A percentile compares a stretch with the other conserved stretches of the same genome.
Evolutionary conservation across 139 green algal species (phyloP).

Genomic region (Chlorella sorokiniana): DNA sequence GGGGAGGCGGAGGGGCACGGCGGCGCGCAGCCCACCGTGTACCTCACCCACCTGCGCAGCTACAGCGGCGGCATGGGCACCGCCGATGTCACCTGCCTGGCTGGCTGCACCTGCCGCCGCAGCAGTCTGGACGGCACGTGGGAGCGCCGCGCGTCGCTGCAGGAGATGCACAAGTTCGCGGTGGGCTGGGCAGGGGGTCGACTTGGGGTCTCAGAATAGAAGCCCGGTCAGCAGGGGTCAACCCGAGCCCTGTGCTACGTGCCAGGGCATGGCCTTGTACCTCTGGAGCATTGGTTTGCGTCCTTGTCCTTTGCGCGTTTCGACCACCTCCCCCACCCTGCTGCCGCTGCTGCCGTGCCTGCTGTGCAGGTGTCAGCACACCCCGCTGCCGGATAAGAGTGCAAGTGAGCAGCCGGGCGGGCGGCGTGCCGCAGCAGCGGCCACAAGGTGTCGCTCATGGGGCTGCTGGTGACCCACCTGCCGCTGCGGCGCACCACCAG

Average conservation of each 20-base stretch:
- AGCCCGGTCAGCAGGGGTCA: no score
- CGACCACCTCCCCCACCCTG: neutral
- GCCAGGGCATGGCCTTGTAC: neutral
- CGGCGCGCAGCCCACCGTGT: neutral
- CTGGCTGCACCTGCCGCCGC: neutral
- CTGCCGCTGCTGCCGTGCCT: neutral
- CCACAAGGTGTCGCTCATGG: constrained; percentile 9
- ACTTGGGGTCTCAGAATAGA: no score
- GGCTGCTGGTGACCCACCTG: neutral
- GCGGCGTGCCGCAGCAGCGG: neutral
- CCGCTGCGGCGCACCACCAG: no score
- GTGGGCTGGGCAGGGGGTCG: neutral
- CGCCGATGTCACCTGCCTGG: neutral
- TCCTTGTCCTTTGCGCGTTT: neutral
- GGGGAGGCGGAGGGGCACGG: neutral
- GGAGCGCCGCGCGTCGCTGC: neutral
- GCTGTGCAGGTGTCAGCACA: neutral
- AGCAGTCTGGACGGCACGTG: neutral
- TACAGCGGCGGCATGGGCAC: neutral
- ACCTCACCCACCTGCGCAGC: neutral
- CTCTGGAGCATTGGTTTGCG: neutral
- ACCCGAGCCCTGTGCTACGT: neutral
- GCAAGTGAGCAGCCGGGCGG: neutral
- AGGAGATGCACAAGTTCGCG: neutral
- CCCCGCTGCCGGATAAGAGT: neutral